phyloP scores from a whole-genome alignment of 805 yeast species.

The Clavispora phyllophila region DNA sequence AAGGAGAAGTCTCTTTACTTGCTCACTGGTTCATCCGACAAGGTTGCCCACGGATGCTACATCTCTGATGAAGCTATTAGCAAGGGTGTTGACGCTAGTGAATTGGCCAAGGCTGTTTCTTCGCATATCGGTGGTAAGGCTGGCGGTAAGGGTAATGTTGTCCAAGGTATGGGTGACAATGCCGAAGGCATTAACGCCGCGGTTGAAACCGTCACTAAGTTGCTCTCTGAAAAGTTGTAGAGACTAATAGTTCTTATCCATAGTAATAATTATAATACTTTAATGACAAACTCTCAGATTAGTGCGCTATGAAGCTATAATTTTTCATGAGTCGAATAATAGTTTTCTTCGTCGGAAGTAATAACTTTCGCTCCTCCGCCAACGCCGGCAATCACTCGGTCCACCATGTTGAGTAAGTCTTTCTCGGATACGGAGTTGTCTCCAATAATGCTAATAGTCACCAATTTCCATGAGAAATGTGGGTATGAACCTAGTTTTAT shows the following conservation, averaged over 20 bases:
- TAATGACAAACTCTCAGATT: not conserved
- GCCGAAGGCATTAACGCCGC: conserved; percentile 68
- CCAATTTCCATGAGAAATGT: conserved; percentile 57
- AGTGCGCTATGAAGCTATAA: not conserved
- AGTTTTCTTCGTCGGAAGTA: conserved; percentile 50
- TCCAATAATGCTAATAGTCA: conserved; percentile 74
- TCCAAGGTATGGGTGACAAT: conserved; percentile 95
- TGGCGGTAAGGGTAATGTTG: conserved; percentile 96
- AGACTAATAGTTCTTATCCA: not conserved
- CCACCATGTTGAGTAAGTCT: conserved; percentile 41
- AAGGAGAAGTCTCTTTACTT: conserved; percentile 74
- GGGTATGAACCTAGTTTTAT: conserved; percentile 85
- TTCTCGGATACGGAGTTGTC: conserved; percentile 26
- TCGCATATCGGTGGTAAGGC: conserved; percentile 88
- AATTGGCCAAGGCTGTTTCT: conserved; percentile 67
- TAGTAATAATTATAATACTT: not conserved
- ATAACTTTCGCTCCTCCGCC: conserved; percentile 53
- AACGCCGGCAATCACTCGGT: conserved; percentile 40
- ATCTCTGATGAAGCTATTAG: conserved; percentile 65
- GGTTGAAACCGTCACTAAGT: conserved; percentile 58
- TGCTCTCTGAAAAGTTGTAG: conserved; percentile 55
- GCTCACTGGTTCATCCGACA: conserved; percentile 66
- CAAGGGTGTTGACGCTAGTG: conserved; percentile 71
- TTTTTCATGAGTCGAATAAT: conserved; percentile 29
- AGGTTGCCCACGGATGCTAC: conserved; percentile 95